Percentiles rank a stretch among this genome's conserved stretches.
These are phyloP conservation scores for Coemansia reversa DNA, from an alignment of 192 early-diverging fungal species.

Conservation along the genomic window DNA sequence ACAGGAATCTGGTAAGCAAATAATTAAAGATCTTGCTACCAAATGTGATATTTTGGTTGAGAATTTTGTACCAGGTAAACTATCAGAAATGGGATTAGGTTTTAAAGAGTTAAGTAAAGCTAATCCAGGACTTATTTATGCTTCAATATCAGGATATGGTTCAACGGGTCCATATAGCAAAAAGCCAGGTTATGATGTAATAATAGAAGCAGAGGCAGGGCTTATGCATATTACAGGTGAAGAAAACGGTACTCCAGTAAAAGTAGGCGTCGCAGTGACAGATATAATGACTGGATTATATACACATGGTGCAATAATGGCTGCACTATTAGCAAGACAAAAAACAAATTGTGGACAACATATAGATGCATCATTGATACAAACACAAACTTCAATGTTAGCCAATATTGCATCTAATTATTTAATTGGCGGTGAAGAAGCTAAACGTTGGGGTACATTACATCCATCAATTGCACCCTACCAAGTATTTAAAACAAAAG, in stretches of 20 bases:
- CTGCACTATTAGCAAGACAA: conserved; percentile 71
- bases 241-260: conserved; percentile 76
- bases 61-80: conserved; percentile 89
- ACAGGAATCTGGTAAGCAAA: conserved; percentile 55
- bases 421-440: conserved; percentile 80
- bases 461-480: conserved; percentile 95
- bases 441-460: conserved; percentile 78
- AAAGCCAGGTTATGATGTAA: conserved; percentile 89
- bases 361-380: conserved; percentile 85
- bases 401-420: conserved; percentile 90
- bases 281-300: conserved; percentile 80
- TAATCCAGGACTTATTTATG: conserved; percentile 84
- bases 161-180: conserved; percentile 78
- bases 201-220: conserved; percentile 86
- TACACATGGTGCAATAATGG: conserved; percentile 87
- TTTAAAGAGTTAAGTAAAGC: conserved; percentile 65
- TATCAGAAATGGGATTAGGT: conserved; percentile 71
- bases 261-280: conserved; percentile 96
- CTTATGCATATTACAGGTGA: conserved; percentile 97
- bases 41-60: conserved; percentile 84
- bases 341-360: conserved; percentile 74
- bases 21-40: conserved; percentile 68
- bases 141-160: conserved; percentile 85
- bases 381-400: conserved; percentile 81
- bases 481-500: conserved; percentile 74